Evolutionary conservation across 352 stramenopile species (phyloP).

Genomic region (Globisporangium irregulare): DNA sequence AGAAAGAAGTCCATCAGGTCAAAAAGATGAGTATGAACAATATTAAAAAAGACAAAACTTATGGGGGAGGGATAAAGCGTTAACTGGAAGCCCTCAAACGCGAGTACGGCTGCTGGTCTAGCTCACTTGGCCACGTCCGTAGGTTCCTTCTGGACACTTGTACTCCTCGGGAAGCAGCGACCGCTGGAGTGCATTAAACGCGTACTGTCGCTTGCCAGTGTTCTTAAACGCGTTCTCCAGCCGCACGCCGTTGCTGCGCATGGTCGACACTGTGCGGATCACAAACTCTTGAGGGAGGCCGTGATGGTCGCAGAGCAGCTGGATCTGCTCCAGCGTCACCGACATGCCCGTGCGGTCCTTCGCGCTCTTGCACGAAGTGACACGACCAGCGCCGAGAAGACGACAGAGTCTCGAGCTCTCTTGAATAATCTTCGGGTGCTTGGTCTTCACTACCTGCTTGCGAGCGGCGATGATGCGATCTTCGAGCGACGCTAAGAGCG

Average conservation of each 20-base stretch:
- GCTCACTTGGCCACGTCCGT: slow-evolving; percentile 73
- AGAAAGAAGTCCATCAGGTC: background rate
- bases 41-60: background rate
- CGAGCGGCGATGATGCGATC: slow-evolving; percentile 50
- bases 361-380: slow-evolving; percentile 94
- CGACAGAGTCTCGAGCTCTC: slow-evolving; percentile 64
- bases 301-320: slow-evolving; percentile 59
- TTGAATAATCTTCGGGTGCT: slow-evolving; percentile 79
- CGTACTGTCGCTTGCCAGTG: slow-evolving; percentile 71
- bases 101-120: slow-evolving; percentile 5
- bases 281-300: slow-evolving; percentile 51
- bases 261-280: slow-evolving; percentile 64
- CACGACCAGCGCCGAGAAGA: slow-evolving; percentile 82
- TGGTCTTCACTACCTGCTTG: slow-evolving; percentile 72
- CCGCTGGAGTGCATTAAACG: slow-evolving; percentile 75
- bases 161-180: slow-evolving; percentile 76
- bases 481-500: slow-evolving; percentile 47
- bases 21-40: background rate
- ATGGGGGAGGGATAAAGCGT: background rate
- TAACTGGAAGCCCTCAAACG: background rate
- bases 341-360: slow-evolving; percentile 97
- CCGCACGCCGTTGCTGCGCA: slow-evolving; percentile 73
- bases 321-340: slow-evolving; percentile 91
- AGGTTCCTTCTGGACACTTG: slow-evolving; percentile 78
- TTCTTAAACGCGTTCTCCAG: slow-evolving; percentile 78